Evolutionary conservation across 768 basidiomycete genomes (phyloP).

Genomic region (Auricularia sp.): DNA sequence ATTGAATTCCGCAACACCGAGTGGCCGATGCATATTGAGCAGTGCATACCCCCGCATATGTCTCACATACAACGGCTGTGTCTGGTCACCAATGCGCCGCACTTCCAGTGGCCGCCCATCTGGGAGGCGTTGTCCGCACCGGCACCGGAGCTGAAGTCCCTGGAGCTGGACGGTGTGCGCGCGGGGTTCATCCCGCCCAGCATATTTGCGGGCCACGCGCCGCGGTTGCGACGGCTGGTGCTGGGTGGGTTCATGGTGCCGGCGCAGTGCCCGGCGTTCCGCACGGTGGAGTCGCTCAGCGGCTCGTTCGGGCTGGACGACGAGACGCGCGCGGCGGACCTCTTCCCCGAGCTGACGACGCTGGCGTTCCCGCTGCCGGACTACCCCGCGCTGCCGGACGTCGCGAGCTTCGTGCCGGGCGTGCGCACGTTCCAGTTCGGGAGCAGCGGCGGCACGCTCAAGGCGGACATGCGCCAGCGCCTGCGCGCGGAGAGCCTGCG

Average conservation of each 20-base stretch:
- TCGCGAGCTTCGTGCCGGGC: neutral
- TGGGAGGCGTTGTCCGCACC: neutral
- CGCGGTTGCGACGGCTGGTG: neutral
- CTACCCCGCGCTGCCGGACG: neutral
- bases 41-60: neutral
- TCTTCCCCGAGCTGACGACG: neutral
- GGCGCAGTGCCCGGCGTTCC: neutral
- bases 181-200: neutral
- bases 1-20: neutral
- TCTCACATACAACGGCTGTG: neutral
- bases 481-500: neutral
- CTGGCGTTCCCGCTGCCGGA: neutral
- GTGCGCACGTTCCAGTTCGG: neutral
- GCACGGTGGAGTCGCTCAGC: neutral
- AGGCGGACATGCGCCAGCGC: neutral
- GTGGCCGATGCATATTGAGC: neutral
- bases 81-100: neutral
- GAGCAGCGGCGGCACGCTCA: neutral
- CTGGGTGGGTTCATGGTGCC: neutral
- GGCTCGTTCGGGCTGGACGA: neutral
- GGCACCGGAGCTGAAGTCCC: neutral
- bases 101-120: neutral
- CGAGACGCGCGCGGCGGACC: neutral
- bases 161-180: neutral
- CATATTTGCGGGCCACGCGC: neutral